Percentiles rank a stretch among this genome's conserved stretches.
These are phyloP conservation scores for Eucalyptus viminalis DNA, from an alignment of 345 rosid species.

Conservation along the genomic window DNA sequence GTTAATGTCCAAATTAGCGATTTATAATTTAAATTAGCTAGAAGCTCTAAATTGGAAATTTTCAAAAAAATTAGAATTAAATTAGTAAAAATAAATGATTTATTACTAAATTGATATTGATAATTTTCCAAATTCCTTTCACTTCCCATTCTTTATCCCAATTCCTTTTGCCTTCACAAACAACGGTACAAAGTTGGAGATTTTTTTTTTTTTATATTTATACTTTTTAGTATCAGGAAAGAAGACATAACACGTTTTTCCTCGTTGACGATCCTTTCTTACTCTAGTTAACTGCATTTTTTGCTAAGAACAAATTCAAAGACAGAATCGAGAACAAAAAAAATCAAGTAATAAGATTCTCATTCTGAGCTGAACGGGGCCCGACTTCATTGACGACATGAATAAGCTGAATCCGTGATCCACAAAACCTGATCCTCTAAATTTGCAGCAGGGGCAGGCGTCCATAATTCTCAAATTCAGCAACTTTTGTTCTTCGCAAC, in stretches of 20 bases:
- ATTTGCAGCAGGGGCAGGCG: background rate
- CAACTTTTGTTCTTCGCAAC: background rate
- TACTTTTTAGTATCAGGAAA: background rate
- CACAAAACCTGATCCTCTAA: background rate
- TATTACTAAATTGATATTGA: no score
- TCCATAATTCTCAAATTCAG: background rate
- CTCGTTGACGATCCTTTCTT: background rate
- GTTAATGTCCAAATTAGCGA: accelerated
- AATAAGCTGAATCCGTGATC: background rate
- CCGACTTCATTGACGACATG: background rate
- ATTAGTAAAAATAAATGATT: no score
- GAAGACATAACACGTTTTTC: background rate
- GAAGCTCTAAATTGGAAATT: no score
- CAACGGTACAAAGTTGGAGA: background rate
- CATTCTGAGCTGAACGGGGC: background rate
- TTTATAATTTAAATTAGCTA: no score
- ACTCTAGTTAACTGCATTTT: background rate
- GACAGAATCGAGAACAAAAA: background rate
- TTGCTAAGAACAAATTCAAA: background rate
- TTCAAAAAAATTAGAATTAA: background rate
- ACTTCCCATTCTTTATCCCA: background rate
- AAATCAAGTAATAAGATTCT: background rate
- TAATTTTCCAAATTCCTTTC: no score
- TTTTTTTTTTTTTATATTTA: background rate
- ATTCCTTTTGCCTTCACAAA: background rate